phyloP scores from a whole-genome alignment of 306 rosid species.

The Fagus crenata region DNA sequence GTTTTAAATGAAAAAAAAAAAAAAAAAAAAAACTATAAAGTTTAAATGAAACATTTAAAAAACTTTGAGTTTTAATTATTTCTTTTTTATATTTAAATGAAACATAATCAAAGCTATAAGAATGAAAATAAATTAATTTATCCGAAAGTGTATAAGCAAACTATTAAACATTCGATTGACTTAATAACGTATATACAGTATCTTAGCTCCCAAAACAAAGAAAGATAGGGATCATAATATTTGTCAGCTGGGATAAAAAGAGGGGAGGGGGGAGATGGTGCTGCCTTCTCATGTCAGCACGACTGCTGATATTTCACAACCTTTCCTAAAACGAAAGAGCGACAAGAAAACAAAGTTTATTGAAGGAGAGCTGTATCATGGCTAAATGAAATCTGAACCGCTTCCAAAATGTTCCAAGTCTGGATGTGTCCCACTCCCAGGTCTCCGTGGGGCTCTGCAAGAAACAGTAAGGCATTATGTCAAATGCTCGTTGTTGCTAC shows the following conservation, averaged over 20 bases:
- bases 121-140: too few species aligned
- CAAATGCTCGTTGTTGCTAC: neutral
- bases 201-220: neutral
- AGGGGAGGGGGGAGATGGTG: neutral
- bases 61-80: too few species aligned
- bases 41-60: too few species aligned
- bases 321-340: neutral
- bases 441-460: conserved; percentile 63
- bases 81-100: too few species aligned
- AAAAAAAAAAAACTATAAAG: too few species aligned
- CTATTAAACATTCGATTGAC: too few species aligned
- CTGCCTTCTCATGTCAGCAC: neutral
- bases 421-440: conserved; percentile 65
- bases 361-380: neutral
- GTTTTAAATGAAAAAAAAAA: too few species aligned
- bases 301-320: neutral
- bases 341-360: neutral
- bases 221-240: too few species aligned
- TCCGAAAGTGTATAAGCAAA: too few species aligned
- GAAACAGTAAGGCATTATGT: neutral
- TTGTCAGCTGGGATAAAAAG: too few species aligned
- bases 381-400: conserved; percentile 76
- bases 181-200: neutral
- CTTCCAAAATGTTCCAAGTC: conserved; percentile 67
- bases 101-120: too few species aligned